Conservation (phyloP, 371 early-diverging fungal species). For the Smittium culicis region DNA sequence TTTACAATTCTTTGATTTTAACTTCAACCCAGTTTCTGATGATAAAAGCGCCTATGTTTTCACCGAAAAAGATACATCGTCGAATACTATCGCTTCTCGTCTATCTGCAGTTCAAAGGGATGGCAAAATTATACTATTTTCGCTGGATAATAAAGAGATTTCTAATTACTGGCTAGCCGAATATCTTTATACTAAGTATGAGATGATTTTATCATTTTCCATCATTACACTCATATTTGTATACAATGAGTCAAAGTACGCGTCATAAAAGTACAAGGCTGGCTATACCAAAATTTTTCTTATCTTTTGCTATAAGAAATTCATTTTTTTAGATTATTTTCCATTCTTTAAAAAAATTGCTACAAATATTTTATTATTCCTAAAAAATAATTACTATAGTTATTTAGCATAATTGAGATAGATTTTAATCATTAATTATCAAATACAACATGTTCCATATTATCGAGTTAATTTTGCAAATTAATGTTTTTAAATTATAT, state of each 20-base stretch:
- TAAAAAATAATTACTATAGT: no score
- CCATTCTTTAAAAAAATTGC: no score
- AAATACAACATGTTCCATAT: no score
- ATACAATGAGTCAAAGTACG: neutral
- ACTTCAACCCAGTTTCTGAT: neutral
- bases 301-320: no score
- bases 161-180: neutral
- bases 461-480: no score
- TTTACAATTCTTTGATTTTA: neutral
- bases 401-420: no score
- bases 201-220: neutral
- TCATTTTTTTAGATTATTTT: no score
- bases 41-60: neutral
- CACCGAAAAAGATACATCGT: neutral
- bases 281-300: no score
- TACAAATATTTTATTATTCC: no score
- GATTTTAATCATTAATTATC: no score
- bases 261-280: no score
- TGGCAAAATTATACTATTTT: neutral
- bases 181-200: neutral
- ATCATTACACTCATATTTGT: neutral
- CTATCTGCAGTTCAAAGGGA: neutral
- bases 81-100: neutral
- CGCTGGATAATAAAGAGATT: neutral
- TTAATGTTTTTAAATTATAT: no score